Percentiles rank a stretch among this genome's conserved stretches.
Conservation (phyloP, 768 basidiomycete species). For the Kwoniella heveanensis region DNA sequence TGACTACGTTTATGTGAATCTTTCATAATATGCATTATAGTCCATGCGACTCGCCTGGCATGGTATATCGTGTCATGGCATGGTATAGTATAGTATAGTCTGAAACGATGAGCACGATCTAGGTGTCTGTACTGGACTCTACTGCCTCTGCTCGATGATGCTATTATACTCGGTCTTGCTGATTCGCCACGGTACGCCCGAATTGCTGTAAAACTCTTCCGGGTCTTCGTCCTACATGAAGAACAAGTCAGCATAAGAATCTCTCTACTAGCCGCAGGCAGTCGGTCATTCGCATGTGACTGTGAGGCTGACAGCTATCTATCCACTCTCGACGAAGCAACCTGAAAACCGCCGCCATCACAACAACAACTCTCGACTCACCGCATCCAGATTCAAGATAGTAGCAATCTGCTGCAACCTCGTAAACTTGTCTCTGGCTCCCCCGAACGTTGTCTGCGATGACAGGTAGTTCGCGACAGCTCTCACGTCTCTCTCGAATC, state of each 20-base stretch:
- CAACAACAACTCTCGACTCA: too few species aligned
- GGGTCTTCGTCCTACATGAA: constrained; percentile 80
- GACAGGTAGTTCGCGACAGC: constrained; percentile 79
- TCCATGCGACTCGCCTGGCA: too few species aligned
- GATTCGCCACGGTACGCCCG: constrained; percentile 65
- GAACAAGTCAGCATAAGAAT: constrained; percentile 14
- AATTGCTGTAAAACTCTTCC: constrained; percentile 90
- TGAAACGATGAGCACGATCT: too few species aligned
- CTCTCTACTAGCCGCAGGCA: constrained; percentile 2
- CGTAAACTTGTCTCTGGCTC: constrained; percentile 86
- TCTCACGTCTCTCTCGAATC: constrained; percentile 89
- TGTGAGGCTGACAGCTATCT: too few species aligned
- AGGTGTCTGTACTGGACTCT: neutral
- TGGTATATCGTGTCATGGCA: too few species aligned
- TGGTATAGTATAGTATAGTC: too few species aligned
- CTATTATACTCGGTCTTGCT: constrained; percentile 43
- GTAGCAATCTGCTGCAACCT: constrained; percentile 92
- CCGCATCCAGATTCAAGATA: constrained; percentile 76
- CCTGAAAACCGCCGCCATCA: too few species aligned
- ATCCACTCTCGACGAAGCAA: too few species aligned
- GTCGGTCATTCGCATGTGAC: too few species aligned
- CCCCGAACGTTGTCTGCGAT: constrained; percentile 84
- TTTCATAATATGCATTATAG: too few species aligned
- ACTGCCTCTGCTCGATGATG: constrained; percentile 42
- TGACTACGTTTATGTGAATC: too few species aligned